These are phyloP conservation scores for Gossypium stocksii DNA, from an alignment of 345 rosid genomes.

Conservation along the genomic window DNA sequence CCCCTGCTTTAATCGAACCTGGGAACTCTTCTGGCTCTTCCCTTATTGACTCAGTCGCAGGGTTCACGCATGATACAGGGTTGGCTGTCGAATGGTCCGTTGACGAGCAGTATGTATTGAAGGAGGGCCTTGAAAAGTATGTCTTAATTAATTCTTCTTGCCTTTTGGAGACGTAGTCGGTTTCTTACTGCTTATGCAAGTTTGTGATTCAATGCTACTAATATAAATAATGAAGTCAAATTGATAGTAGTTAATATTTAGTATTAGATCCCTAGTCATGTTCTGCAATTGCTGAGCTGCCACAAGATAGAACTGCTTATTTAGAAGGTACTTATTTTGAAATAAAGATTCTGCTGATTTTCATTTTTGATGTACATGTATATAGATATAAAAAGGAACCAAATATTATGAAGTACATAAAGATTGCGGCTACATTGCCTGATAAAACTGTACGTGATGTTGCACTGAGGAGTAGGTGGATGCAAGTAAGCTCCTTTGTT, in stretches of 20 bases:
- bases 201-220: not conserved
- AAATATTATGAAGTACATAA: constrained; percentile 76
- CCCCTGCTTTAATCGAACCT: constrained; percentile 29
- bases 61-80: constrained; percentile 48
- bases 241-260: not conserved
- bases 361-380: constrained; percentile 7
- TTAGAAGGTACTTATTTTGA: not conserved
- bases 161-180: not conserved
- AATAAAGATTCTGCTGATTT: not conserved
- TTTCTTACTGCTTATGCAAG: not conserved
- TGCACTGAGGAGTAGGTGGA: constrained; percentile 93
- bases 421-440: constrained; percentile 70
- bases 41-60: constrained; percentile 53
- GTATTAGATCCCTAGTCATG: not conserved
- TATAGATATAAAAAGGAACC: constrained; percentile 68
- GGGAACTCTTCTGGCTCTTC: constrained; percentile 50
- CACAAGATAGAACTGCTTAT: not conserved
- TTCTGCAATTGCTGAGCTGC: not conserved
- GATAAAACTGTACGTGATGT: constrained; percentile 94
- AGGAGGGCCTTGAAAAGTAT: constrained; percentile 1
- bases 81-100: constrained; percentile 78
- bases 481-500: constrained; percentile 58
- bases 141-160: not conserved
- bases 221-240: not conserved
- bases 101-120: constrained; percentile 47